phyloP scores from a whole-genome alignment of 2,329 filamentous ascomycete genomes.

The Fusarium nanum region DNA sequence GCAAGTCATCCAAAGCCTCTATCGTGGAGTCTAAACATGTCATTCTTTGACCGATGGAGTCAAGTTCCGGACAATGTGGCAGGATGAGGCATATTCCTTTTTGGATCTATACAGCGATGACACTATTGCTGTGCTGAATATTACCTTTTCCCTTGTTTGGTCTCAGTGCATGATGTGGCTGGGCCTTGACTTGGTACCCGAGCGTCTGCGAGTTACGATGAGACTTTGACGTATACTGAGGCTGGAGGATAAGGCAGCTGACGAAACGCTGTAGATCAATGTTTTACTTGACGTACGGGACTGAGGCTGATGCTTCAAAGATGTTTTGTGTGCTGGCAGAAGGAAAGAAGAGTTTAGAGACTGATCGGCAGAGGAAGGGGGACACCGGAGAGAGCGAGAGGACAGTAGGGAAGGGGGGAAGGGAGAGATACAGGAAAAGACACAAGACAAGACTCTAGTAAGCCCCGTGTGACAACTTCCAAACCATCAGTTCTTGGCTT shows the following conservation, averaged over 20 bases:
- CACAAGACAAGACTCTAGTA: background rate
- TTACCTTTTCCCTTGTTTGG: background rate
- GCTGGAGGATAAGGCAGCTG: background rate
- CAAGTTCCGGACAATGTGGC: conserved; percentile 3
- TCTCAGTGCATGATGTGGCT: background rate
- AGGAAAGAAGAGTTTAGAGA: background rate
- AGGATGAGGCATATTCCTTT: background rate
- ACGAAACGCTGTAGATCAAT: background rate
- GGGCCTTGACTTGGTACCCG: background rate
- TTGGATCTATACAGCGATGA: background rate
- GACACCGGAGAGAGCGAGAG: background rate
- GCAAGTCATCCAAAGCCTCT: conserved; percentile 11
- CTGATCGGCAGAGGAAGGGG: background rate
- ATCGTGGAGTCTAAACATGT: background rate
- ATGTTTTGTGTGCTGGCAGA: background rate
- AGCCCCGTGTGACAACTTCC: background rate
- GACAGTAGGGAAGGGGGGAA: background rate
- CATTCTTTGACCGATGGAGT: conserved; percentile 1
- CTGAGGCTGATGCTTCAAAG: background rate
- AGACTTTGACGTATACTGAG: background rate
- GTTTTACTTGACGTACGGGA: background rate
- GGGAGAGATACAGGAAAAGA: background rate
- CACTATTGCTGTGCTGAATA: background rate
- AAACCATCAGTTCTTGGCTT: background rate
- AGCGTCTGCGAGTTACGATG: background rate